Evolutionary conservation across 2,329 filamentous ascomycete species (phyloP), one percentile per base, ranked within the genome.

Genomic region (Epichloe glyceriae): DNA sequence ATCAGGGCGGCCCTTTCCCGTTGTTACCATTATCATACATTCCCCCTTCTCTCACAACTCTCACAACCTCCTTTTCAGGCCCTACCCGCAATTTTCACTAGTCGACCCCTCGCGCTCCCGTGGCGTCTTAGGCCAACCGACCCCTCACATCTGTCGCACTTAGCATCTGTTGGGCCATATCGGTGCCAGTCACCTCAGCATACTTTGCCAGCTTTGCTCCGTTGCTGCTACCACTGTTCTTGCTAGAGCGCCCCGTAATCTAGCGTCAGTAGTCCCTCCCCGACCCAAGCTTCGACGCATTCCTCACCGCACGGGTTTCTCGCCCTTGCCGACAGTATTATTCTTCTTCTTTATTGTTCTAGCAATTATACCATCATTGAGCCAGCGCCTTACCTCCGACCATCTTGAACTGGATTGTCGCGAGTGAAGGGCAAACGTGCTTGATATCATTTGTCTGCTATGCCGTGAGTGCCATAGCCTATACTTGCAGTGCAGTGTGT

Each of bases 371-470:
- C 26, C 19, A 19, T 33, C 40, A 26, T 30, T 12, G 26, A 43
- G 43, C 34, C 20, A 53, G 56, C 63, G 61, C 66, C 66, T 70
- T 70, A 70, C 59, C 69, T 73, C 69, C 67, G 70, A 64, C 70
- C 64, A 62, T 71, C 67, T 69, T 59, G 14, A 60, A 57, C 54
- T 61, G 65, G 68, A 70, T 69, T 59, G 71, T 74, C 67, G 71
- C 62, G 69, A 68, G 73, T 66, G 62, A 67, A 72, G 64, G 66
- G 67, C 63, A 64, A 62, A 39, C 19, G 19, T 22, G 41, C 60
- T 60, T 57, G 53, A 57, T 56, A 59, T 59, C 56, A 59, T 52
- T 56, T 60, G 56, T 65, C 62, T 67, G 65, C 63, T 70, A 72
- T 72, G 70, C 64, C 65, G 70, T 73, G 61, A 70, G 70, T 70